Base-by-base conservation (phyloP, 441 rosid genomes). In the Erodium trifolium region DNA sequence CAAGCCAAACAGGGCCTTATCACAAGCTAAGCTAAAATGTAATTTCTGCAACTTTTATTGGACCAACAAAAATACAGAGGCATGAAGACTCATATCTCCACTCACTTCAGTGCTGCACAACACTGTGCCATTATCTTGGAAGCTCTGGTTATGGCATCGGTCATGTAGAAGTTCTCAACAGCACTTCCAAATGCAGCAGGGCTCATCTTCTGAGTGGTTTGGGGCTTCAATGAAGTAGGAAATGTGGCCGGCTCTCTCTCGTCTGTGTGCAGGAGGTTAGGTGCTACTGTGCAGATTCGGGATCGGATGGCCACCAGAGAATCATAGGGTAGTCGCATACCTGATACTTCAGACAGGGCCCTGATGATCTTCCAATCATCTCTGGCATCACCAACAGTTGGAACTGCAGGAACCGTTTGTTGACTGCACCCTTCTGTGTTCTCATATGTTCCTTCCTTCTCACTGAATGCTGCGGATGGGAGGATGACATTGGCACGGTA, bases 91-190 rank as follows among this genome's bases (percentile, higher is more conserved):
- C 27, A 23, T n/a, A n/a, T 23, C 27, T 23, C 27, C n/a, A 47
- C 53, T 47, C 11, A 37, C 41, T 37, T 37, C 6, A 93, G 88
- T 76, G 83, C 76, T 0, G 93, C 84, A 71, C 94, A 89, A 88
- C 97, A 93, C 75, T 88, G 97, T 0, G 98, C 95, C 98, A 93
- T 93, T 75, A 87, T 89, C 86, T 89, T 93, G 4, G 97, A 93
- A 19, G 98, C 97, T 79, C 97, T 86, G 62, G 96, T 93, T 67
- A 93, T 89, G n/a, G 99, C 69, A 71, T 93, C 85, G 0, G 99
- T 93, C 97, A 89, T 89, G 80, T 91, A 93, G 79, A 91, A 93
- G 51, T 91, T 93, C 73, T 91, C 91, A 1, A 91, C 72, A 3
- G 78, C 84, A 1, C 77, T 18, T 39, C 76, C 78, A 81, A 91